Evolutionary conservation across 1,284 basidiomycete genomes (phyloP).

Genomic region (Trichosporon sp.): DNA sequence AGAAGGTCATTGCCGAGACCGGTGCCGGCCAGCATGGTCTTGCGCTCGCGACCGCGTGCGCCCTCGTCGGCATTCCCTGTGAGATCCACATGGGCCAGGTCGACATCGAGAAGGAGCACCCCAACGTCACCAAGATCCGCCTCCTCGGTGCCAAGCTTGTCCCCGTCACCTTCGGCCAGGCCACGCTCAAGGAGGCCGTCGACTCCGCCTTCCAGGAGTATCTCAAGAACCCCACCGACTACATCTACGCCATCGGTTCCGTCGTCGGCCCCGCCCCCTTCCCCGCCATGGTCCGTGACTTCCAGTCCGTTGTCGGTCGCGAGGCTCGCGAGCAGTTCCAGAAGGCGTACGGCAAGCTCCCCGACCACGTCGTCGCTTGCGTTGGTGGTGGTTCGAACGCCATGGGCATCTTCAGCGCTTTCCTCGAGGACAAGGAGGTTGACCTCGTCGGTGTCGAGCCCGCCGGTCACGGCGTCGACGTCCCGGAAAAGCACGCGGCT

Average conservation of each 20-base stretch:
- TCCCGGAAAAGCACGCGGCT: constrained; percentile 85
- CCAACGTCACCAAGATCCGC: constrained; percentile 97
- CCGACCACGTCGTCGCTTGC: constrained; percentile 92
- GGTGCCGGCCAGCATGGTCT: constrained; percentile 99
- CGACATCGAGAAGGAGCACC: constrained; percentile 67
- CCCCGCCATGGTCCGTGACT: constrained; percentile 97
- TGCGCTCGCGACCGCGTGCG: constrained; percentile 96
- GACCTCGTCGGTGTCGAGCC: constrained; percentile 89
- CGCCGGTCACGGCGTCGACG: constrained; percentile 87
- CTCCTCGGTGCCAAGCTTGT: constrained; percentile 96
- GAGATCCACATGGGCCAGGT: constrained; percentile 95
- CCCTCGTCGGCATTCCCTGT: constrained; percentile 93
- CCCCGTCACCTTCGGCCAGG: constrained; percentile 89
- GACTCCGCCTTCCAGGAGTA: constrained; percentile 59
- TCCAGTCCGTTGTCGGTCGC: constrained; percentile 90
- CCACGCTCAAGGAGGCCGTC: constrained; percentile 96
- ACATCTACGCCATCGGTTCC: constrained; percentile 95
- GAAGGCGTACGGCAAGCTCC: constrained; percentile 76
- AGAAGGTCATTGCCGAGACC: constrained; percentile 87
- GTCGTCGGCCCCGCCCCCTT: constrained; percentile 88
- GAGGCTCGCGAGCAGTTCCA: constrained; percentile 91
- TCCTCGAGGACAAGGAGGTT: constrained; percentile 81
- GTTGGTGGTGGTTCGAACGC: constrained; percentile 98
- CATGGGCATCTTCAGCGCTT: constrained; percentile 94
- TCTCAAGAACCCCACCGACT: constrained; percentile 95